Conservation (phyloP, 148 eudicot species). For the Oxyria digyna region DNA sequence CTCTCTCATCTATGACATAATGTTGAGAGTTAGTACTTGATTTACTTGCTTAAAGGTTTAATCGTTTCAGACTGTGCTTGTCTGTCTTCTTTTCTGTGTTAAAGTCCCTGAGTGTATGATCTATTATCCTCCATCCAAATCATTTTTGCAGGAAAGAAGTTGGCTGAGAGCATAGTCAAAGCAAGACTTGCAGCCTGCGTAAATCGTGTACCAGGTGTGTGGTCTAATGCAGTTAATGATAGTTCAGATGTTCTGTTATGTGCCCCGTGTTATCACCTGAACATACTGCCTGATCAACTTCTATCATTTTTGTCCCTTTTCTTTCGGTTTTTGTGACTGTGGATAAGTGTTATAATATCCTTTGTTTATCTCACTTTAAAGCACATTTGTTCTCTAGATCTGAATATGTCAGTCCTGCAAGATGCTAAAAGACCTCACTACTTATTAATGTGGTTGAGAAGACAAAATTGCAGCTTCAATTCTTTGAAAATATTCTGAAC, state of each 20-base stretch:
- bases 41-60: not conserved
- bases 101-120: not conserved
- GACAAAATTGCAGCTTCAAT: not conserved
- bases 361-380: not conserved
- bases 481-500: not conserved
- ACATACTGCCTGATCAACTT: not conserved
- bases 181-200: conserved; percentile 97
- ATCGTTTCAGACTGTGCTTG: not conserved
- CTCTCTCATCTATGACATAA: not conserved
- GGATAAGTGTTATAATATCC: not conserved
- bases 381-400: not conserved
- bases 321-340: not conserved
- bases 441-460: not conserved
- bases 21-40: not conserved
- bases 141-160: conserved; percentile 50
- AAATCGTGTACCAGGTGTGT: conserved; percentile 84
- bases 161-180: conserved; percentile 83
- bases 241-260: not conserved
- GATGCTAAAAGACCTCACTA: not conserved
- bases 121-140: not conserved
- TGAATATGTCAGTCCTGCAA: not conserved
- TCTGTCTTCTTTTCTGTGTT: not conserved
- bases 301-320: not conserved
- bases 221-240: not conserved
- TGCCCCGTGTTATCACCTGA: not conserved